A percentile compares a stretch with the other conserved stretches of the same genome.
phyloP scores from a whole-genome alignment of 2,329 filamentous ascomycete species.

The Colletotrichum sp. region DNA sequence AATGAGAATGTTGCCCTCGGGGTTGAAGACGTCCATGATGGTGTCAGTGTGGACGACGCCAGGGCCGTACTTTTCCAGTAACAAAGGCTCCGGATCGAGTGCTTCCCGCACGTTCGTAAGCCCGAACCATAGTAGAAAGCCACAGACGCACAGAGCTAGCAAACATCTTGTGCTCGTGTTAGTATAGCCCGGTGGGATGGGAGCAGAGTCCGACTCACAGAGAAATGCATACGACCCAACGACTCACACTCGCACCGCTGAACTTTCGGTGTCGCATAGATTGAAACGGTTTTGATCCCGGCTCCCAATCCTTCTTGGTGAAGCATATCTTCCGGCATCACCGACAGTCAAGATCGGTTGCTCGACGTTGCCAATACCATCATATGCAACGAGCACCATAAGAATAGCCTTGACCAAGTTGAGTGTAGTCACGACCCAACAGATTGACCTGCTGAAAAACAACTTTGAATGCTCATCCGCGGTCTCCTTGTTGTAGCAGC shows the following conservation, averaged over 20 bases:
- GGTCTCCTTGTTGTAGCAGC: not conserved
- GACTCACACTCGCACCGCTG: rapidly evolving
- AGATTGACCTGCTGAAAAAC: not conserved
- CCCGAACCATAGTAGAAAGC: too few species aligned
- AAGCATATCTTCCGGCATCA: not conserved
- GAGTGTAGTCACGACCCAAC: not conserved
- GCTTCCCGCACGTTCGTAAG: too few species aligned
- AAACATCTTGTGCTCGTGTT: not conserved
- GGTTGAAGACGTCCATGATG: rapidly evolving
- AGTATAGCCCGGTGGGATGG: not conserved
- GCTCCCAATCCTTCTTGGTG: not conserved
- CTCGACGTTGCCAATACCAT: not conserved
- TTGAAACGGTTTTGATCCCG: rapidly evolving
- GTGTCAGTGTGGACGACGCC: not conserved
- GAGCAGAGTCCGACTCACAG: not conserved
- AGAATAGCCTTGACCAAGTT: not conserved
- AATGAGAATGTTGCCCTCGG: rapidly evolving
- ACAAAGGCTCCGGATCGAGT: too few species aligned
- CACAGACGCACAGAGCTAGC: not conserved
- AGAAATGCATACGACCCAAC: not conserved
- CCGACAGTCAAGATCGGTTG: not conserved
- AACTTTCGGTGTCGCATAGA: not conserved
- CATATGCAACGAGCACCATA: not conserved
- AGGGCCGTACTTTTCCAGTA: not conserved
- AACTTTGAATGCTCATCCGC: not conserved